phyloP scores from a whole-genome alignment of 371 early-diverging fungal genomes.

The Fennellomyces sp. region DNA sequence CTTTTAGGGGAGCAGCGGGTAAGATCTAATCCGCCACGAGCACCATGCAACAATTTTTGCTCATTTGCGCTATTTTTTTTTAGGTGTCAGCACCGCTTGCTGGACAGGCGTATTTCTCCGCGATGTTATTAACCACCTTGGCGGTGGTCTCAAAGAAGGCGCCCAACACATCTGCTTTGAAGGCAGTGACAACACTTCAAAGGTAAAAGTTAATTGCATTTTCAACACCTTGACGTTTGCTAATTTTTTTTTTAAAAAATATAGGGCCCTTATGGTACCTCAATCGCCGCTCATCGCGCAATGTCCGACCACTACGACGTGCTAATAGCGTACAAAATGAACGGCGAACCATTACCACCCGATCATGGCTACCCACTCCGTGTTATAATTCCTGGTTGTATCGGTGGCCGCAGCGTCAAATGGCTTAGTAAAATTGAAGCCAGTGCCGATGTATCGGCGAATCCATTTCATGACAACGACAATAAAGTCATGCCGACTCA shows the following conservation, averaged over 20 bases:
- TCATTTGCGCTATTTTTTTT: conserved; percentile 15
- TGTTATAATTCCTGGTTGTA: conserved; percentile 83
- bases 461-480: conserved; percentile 81
- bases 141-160: conserved; percentile 50
- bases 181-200: conserved; percentile 64
- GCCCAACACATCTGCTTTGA: conserved; percentile 72
- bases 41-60: too few species aligned
- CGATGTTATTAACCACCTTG: conserved; percentile 64
- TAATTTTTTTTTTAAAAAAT: background rate
- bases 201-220: conserved; percentile 20
- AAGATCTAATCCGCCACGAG: background rate
- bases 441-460: conserved; percentile 59
- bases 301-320: conserved; percentile 75
- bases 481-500: conserved; percentile 81
- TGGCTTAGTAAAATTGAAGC: conserved; percentile 72
- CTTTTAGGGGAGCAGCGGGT: conserved; percentile 20
- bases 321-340: conserved; percentile 88
- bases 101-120: conserved; percentile 83
- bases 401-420: conserved; percentile 88
- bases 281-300: conserved; percentile 70
- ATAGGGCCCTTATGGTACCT: conserved; percentile 76
- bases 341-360: conserved; percentile 72
- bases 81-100: conserved; percentile 76
- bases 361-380: conserved; percentile 88
- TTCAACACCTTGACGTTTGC: too few species aligned